Conservation (phyloP, 805 yeast genomes). For the Candida hispaniensis region DNA sequence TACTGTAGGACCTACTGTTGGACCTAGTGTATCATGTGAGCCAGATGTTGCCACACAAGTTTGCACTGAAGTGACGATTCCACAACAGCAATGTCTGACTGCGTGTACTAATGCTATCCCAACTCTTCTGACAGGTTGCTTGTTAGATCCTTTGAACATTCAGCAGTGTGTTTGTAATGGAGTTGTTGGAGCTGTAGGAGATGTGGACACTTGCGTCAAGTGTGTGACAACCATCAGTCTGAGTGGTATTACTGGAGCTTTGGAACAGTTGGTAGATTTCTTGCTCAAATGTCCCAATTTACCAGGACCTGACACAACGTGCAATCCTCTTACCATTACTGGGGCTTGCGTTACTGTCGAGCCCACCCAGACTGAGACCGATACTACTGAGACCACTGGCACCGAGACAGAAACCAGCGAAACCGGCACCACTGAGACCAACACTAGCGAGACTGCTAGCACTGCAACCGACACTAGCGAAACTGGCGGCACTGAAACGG, state of each 20-base stretch:
- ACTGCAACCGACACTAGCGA: slow-evolving; percentile 5
- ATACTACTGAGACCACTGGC: slow-evolving; percentile 2
- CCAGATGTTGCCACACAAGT: background rate
- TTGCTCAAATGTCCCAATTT: slow-evolving; percentile 1
- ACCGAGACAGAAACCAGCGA: slow-evolving; percentile 2
- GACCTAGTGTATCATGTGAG: slow-evolving; percentile 1
- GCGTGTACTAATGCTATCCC: slow-evolving; percentile 1
- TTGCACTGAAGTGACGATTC: slow-evolving; percentile 1
- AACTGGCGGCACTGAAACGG: no score
- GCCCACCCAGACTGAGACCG: slow-evolving; percentile 4
- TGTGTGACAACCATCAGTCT: slow-evolving; percentile 6
- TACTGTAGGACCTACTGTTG: slow-evolving; percentile 4
- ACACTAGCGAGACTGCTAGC: slow-evolving; percentile 1
- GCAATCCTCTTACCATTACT: slow-evolving; percentile 1
- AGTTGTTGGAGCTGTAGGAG: background rate
- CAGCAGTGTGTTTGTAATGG: slow-evolving; percentile 2
- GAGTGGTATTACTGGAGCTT: slow-evolving; percentile 1
- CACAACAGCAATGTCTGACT: background rate
- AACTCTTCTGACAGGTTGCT: slow-evolving; percentile 2
- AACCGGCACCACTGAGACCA: slow-evolving; percentile 1
- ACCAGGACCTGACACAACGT: background rate
- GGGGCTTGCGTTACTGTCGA: slow-evolving; percentile 2
- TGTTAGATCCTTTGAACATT: slow-evolving; percentile 1
- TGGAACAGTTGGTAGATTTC: slow-evolving; percentile 2
- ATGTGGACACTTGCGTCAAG: slow-evolving; percentile 8